Evolutionary conservation across 495 filamentous ascomycete species (phyloP), one percentile per base, ranked within the genome.

Genomic region (Xylaria intraflava): DNA sequence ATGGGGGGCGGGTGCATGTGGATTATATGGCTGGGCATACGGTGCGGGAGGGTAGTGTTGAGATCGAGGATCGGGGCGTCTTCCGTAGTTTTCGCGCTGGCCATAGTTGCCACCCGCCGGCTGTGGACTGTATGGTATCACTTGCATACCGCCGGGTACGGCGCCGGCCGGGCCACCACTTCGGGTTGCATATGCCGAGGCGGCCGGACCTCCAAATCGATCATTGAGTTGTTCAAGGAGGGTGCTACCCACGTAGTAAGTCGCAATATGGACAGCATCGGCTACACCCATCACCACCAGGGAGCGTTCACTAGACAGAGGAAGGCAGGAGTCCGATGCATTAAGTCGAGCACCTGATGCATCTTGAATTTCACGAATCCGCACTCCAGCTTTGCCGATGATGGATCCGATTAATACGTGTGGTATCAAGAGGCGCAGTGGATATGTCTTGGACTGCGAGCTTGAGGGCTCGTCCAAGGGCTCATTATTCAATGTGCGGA

Each of bases 301-400:
- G 14, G 94, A 97, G 41, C 93, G 87, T 73, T 98, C 93, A 38
- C 88, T 93, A 9, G 93, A 97, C 36, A 96, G 73, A 19, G 93
- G 93, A 36, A 97, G 81, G 65, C 90, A 95, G 2, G 89, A 83
- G 61, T 96, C 93, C 1, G 93, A 98, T 30, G 94, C 93, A 69
- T 97, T 98, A 20, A 98, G 85, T 50, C 94, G 87, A 41, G 93
- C 91, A 43, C 94, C 93, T 3, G 93, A 98, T 4, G 90, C 90
- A 64, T 97, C 93, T 71, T 98, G 93, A 58, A 98, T 98, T 75
- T 98, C 93, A 46, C 93, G 91, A 69, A 98, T 98, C 48, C 93
- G 83, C 49, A 88, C 84, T 55, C 93, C 93, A 53, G 84, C 87
- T 73, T 97, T 96, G 65, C 93, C 93, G 70, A 98, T 98, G 73